These are phyloP conservation scores for Ceratocystis eucalypticola DNA, from an alignment of 2,329 filamentous ascomycete species.

Conservation along the genomic window DNA sequence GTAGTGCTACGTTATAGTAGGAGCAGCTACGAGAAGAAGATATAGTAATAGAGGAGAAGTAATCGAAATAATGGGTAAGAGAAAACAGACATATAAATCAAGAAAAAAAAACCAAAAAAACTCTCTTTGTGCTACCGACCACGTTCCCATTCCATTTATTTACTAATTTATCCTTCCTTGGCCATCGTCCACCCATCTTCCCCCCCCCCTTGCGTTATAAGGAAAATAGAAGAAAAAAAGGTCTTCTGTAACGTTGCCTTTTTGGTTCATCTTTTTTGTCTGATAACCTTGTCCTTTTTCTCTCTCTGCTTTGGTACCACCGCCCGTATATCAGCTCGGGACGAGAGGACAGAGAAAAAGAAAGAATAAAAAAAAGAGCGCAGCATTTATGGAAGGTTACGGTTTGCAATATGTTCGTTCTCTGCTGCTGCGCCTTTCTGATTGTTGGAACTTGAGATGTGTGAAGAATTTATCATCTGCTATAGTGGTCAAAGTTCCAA, in stretches of 20 bases:
- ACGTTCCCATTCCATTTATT: too few species aligned
- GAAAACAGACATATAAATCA: too few species aligned
- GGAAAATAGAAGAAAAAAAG: background rate
- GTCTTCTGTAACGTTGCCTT: background rate
- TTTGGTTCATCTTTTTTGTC: background rate
- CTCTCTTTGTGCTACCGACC: too few species aligned
- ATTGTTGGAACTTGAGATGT: too few species aligned
- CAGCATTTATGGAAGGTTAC: background rate
- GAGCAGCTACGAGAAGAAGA: background rate
- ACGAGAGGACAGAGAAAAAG: background rate
- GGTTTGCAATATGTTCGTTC: too few species aligned
- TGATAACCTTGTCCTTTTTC: conserved; percentile 1
- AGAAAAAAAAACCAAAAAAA: too few species aligned
- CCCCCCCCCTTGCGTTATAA: background rate
- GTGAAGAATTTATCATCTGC: too few species aligned
- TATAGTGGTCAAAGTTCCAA: too few species aligned
- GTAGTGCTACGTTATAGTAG: background rate
- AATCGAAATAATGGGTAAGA: background rate
- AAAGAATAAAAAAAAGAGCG: background rate
- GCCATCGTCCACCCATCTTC: too few species aligned
- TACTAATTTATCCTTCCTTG: too few species aligned
- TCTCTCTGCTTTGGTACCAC: background rate
- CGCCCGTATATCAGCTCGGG: background rate
- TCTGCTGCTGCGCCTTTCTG: too few species aligned
- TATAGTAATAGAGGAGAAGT: background rate